A percentile compares a stretch with the other conserved stretches of the same genome.
phyloP scores from a whole-genome alignment of 2,329 filamentous ascomycete genomes.

The Claviceps sp. region DNA sequence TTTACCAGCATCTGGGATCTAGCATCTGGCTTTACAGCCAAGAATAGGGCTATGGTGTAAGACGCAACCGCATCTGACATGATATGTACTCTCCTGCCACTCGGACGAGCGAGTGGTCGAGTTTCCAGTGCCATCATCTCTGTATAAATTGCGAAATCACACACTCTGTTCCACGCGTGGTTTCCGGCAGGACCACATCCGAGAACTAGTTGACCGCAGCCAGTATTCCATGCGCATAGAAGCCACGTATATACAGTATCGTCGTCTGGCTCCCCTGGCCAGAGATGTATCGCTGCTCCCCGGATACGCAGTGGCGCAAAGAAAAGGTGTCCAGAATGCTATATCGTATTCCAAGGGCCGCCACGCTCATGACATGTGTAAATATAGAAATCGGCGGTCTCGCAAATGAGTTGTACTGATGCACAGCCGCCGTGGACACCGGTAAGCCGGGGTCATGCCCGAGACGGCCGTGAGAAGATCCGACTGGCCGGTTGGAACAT shows the following conservation, averaged over 20 bases:
- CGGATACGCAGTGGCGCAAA: background rate
- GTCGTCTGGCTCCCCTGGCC: background rate
- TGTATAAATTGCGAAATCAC: no score
- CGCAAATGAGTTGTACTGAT: background rate
- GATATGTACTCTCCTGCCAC: background rate
- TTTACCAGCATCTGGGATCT: background rate
- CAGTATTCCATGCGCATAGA: background rate
- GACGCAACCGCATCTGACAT: background rate
- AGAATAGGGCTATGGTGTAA: background rate
- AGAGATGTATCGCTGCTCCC: background rate
- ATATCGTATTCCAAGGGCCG: background rate
- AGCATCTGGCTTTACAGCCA: background rate
- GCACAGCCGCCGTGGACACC: background rate
- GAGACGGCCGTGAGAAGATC: constrained; percentile 20
- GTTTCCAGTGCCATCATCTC: background rate
- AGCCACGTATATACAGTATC: background rate
- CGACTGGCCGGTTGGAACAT: constrained; percentile 45
- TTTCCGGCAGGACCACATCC: background rate
- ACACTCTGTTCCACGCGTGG: no score
- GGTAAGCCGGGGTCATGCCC: background rate
- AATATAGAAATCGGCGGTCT: background rate
- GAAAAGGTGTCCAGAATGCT: background rate
- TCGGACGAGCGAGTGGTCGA: background rate
- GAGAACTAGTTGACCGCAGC: background rate
- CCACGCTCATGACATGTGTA: background rate